These are phyloP conservation scores for Coffea humblotiana DNA, from an alignment of 305 asterid species.

Conservation along the genomic window DNA sequence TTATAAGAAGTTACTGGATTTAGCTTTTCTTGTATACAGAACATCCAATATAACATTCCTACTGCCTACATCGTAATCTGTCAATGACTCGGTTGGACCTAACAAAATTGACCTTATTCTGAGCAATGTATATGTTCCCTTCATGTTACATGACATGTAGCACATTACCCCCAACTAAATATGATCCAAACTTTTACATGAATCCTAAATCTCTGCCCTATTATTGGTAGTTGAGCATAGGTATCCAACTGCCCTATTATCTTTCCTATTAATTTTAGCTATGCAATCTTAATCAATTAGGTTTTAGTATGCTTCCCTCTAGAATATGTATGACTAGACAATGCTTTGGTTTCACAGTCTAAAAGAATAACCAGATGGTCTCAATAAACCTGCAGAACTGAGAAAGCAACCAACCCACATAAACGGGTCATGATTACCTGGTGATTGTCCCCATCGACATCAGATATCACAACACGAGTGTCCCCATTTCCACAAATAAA, in stretches of 20 bases:
- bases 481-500: constrained; percentile 96
- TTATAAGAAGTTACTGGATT: neutral
- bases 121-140: neutral
- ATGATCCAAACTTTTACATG: neutral
- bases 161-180: neutral
- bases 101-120: no score
- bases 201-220: neutral
- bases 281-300: neutral
- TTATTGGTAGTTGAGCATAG: neutral
- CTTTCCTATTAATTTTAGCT: neutral
- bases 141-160: neutral
- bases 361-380: neutral
- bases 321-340: neutral
- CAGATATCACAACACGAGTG: constrained; percentile 80
- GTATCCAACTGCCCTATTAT: neutral
- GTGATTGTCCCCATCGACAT: constrained; percentile 98
- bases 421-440: constrained; percentile 40
- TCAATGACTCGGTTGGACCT: neutral
- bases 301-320: neutral
- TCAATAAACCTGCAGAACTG: neutral
- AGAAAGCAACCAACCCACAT: constrained; percentile 4
- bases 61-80: neutral
- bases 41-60: neutral
- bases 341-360: neutral
- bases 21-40: neutral